Evolutionary conservation across 495 filamentous ascomycete species (phyloP), one percentile per base, ranked within the genome.

Genomic region (Elasticomyces elasticus): DNA sequence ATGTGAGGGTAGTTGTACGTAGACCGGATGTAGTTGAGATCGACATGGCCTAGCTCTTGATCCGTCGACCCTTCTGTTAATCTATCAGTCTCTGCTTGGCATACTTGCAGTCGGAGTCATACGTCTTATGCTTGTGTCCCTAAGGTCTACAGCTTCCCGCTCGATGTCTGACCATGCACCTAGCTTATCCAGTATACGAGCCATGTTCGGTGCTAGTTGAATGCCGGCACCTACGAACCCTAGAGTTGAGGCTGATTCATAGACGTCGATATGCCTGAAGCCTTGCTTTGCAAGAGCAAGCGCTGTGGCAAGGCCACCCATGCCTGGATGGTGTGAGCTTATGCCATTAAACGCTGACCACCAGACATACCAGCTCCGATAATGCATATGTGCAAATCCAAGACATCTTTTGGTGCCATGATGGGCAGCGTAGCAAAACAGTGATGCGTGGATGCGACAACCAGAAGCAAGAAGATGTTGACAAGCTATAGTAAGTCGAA

Each of bases 161-260:
- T 76, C 76, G 62, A 89, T 89, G 24, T 76, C 72, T 26, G 76
- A 72, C 82, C 83, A 86, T 44, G 80, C 79, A 42, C 82, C 85
- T 26, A 85, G 72, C 11, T 76, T 66, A 64, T 87, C 81, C 24
- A 90, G 69, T 20, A 92, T 82, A 0, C 84, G 81, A 23, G 79
- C 79, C 73, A 90, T 85, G 55, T 92, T 89, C 1, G 85, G 85
- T 4, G 86, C 84, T 38, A 91, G 74, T 66, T 91, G 85, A 60
- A 91, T 87, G 25, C 86, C 86, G 6, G 85, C 86, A 45, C 87
- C 87, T 11, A 89, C 84, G 52, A 90, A 90, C 26, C 86, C 86
- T 2, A 90, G 71, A 52, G 84, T 81, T 17, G 81, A 78, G 0
- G 86, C 84, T 25, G 72, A 77, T 64, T 90, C 85, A 61, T 79